Conservation (phyloP, 2,329 filamentous ascomycete genomes). For the Coccinonectria pachysandricola region DNA sequence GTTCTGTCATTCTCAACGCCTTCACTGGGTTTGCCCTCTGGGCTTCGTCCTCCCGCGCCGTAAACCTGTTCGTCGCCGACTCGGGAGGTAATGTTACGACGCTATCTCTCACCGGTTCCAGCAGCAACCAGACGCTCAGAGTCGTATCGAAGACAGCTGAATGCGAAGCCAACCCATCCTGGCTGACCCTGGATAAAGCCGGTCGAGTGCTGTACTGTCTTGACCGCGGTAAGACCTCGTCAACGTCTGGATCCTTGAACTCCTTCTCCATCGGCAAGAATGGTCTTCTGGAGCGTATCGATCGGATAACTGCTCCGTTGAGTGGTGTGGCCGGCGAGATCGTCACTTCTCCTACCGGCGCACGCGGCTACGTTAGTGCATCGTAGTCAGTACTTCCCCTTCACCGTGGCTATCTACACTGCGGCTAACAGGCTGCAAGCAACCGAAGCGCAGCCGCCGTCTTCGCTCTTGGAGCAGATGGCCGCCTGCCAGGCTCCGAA, state of each 20-base stretch:
- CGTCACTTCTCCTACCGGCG: constrained; percentile 6
- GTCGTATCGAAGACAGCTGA: constrained; percentile 5
- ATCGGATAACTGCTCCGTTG: constrained; percentile 5
- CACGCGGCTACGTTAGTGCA: constrained; percentile 10
- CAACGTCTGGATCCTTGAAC: constrained; percentile 11
- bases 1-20: constrained; percentile 1
- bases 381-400: constrained; percentile 13
- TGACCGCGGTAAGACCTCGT: constrained; percentile 6
- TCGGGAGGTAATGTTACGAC: constrained; percentile 13
- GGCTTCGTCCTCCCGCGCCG: constrained; percentile 4
- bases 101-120: constrained; percentile 4
- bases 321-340: constrained; percentile 12
- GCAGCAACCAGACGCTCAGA: constrained; percentile 3
- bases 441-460: constrained; percentile 8
- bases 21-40: constrained; percentile 5
- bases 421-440: constrained; percentile 3
- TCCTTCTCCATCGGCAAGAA: constrained; percentile 8
- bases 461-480: constrained; percentile 8
- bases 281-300: constrained; percentile 7
- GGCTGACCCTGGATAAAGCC: constrained; percentile 9
- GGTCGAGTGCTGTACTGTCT: constrained; percentile 13
- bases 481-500: constrained; percentile 7
- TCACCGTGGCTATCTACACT: too few relatives aligned
- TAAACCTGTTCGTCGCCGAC: constrained; percentile 13
- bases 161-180: constrained; percentile 10